phyloP scores from a whole-genome alignment of 2,329 filamentous ascomycete genomes.

The Lecanicillium sp. region DNA sequence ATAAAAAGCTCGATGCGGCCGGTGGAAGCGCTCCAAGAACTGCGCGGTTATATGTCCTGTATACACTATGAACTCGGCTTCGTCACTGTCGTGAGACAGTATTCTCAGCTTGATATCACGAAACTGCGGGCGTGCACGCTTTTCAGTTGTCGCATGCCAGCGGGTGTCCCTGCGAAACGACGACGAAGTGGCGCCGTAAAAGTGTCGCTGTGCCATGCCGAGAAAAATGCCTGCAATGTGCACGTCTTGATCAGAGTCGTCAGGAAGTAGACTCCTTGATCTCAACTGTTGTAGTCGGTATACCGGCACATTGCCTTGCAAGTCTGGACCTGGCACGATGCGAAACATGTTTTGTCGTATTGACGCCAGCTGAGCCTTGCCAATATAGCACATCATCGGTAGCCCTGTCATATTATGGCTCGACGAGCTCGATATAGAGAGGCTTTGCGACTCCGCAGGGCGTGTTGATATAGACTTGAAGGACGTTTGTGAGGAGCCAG shows the following conservation, averaged over 20 bases:
- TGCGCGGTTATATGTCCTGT: conserved; percentile 38
- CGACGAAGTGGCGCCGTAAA: conserved; percentile 28
- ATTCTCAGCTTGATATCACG: conserved; percentile 42
- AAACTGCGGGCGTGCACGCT: conserved; percentile 26
- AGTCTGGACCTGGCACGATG: conserved; percentile 30
- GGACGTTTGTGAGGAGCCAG: conserved; percentile 20
- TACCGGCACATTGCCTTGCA: conserved; percentile 38
- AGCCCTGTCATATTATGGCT: conserved; percentile 15
- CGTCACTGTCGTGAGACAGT: conserved; percentile 41
- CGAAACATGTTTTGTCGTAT: conserved; percentile 41
- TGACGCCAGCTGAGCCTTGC: conserved; percentile 35
- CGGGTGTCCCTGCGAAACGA: conserved; percentile 17
- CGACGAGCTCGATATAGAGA: conserved; percentile 14
- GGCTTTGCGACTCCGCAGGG: conserved; percentile 20
- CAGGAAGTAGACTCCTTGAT: conserved; percentile 38
- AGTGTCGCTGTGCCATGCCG: conserved; percentile 49
- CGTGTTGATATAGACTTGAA: conserved; percentile 30
- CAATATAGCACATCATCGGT: conserved; percentile 39
- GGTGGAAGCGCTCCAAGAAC: conserved; percentile 43
- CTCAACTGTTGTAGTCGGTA: conserved; percentile 38
- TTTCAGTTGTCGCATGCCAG: conserved; percentile 15
- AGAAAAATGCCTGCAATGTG: conserved; percentile 45
- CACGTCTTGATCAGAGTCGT: conserved; percentile 42
- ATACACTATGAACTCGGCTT: conserved; percentile 46
- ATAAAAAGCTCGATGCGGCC: conserved; percentile 32